Evolutionary conservation across 179 eudicot species (phyloP).

Genomic region (Carnegiea gigantea): DNA sequence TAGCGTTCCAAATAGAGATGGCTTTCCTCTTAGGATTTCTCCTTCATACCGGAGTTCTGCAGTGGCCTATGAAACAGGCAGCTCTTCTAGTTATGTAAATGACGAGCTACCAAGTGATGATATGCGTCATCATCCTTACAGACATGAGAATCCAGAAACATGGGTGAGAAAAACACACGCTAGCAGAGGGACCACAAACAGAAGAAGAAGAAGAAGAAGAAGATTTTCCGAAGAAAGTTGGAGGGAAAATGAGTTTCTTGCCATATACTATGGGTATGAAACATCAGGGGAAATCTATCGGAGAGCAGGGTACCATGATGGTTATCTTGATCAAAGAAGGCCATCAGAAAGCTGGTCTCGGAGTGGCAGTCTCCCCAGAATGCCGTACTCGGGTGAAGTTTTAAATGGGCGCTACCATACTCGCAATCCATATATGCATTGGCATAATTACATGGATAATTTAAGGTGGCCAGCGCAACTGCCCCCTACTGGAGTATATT

Average conservation of each 20-base stretch:
- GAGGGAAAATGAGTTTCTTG: conserved; percentile 37
- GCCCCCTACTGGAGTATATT: conserved; percentile 33
- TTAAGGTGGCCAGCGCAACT: conserved; percentile 47
- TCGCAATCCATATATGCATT: conserved; percentile 30
- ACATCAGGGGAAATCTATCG: conserved; percentile 38
- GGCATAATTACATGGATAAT: conserved; percentile 41
- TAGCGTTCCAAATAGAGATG: conserved; percentile 29
- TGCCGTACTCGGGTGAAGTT: conserved; percentile 55
- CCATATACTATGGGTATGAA: conserved; percentile 34
- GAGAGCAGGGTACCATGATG: conserved; percentile 28
- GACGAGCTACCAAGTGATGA: conserved; percentile 31
- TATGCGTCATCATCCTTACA: conserved; percentile 27
- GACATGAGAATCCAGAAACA: conserved; percentile 34
- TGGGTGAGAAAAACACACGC: conserved; percentile 34
- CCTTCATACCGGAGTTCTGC: conserved; percentile 37
- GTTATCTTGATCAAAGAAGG: conserved; percentile 26
- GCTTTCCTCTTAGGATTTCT: conserved; percentile 34
- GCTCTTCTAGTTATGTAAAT: conserved; percentile 38
- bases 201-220: conserved; percentile 36
- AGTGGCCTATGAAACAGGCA: conserved; percentile 38
- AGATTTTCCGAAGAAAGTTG: conserved; percentile 28
- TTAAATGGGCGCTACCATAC: conserved; percentile 30
- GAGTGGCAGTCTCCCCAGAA: conserved; percentile 27
- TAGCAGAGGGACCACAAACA: conserved; percentile 21
- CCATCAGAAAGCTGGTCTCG: conserved; percentile 32